Evolutionary conservation across 208 protist genomes (phyloP).

Genomic region (Wallacemonas collosoma): DNA sequence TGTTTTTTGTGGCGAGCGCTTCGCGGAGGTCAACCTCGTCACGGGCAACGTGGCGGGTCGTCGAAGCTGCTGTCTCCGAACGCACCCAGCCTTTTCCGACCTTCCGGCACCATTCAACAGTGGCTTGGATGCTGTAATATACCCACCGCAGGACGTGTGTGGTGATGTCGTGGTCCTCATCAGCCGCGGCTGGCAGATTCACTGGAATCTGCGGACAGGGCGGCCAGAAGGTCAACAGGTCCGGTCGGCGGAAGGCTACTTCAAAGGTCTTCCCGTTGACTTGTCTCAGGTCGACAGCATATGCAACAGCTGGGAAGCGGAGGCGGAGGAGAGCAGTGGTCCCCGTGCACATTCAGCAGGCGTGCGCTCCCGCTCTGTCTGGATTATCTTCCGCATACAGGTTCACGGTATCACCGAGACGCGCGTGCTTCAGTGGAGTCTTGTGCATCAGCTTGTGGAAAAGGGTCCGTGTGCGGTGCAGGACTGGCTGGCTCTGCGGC

Average conservation of each 20-base stretch:
- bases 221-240: constrained; percentile 8
- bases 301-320: constrained; percentile 46
- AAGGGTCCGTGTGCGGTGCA: not conserved
- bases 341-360: not conserved
- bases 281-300: constrained; percentile 35
- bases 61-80: constrained; percentile 20
- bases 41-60: constrained; percentile 18
- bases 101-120: constrained; percentile 61
- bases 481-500: not conserved
- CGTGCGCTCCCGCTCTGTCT: not conserved
- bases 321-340: not conserved
- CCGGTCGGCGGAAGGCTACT: constrained; percentile 23
- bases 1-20: constrained; percentile 55
- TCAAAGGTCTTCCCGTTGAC: constrained; percentile 47
- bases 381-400: not conserved
- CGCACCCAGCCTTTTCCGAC: constrained; percentile 40
- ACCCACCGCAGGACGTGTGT: constrained; percentile 33
- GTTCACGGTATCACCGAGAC: not conserved
- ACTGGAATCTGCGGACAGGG: constrained; percentile 54
- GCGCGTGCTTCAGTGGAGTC: constrained; percentile 9
- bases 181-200: constrained; percentile 39
- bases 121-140: constrained; percentile 71
- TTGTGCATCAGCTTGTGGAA: not conserved
- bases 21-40: constrained; percentile 49
- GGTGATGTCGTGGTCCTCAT: constrained; percentile 50